Evolutionary conservation across 306 rosid species (phyloP).

Genomic region (Acmispon strigosus): DNA sequence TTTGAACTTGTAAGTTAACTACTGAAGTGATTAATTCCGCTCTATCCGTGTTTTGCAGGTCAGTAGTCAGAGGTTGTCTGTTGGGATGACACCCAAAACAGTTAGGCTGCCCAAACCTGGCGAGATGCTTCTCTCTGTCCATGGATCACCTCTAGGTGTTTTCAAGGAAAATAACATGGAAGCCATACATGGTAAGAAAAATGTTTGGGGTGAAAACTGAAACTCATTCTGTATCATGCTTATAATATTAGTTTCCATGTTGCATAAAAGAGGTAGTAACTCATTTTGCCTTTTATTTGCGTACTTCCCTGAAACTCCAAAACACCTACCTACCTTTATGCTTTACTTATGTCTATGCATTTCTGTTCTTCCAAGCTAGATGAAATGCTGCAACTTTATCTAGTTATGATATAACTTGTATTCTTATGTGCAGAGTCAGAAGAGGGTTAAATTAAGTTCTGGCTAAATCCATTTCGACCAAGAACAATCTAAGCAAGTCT

Average conservation of each 20-base stretch:
- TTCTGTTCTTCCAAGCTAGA: neutral
- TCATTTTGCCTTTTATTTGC: neutral
- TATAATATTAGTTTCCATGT: slow-evolving; percentile 1
- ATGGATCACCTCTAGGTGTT: slow-evolving; percentile 88
- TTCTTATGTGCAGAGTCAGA: slow-evolving; percentile 57
- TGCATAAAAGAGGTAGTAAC: neutral
- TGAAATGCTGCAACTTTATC: neutral
- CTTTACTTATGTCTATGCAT: neutral
- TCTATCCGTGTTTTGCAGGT: slow-evolving; percentile 37
- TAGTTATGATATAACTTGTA: slow-evolving; percentile 16
- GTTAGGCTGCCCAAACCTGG: slow-evolving; percentile 77
- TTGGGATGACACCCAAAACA: slow-evolving; percentile 87
- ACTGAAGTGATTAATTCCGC: neutral
- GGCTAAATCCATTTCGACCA: neutral
- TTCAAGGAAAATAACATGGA: slow-evolving; percentile 88
- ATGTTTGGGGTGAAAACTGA: neutral
- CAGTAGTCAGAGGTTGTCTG: slow-evolving; percentile 64
- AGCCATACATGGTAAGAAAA: slow-evolving; percentile 64
- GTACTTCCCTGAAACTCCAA: neutral
- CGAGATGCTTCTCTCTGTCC: slow-evolving; percentile 85
- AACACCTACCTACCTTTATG: neutral
- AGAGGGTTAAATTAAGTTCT: slow-evolving; percentile 33
- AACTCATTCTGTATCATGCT: slow-evolving; percentile 2
- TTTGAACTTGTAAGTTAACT: neutral
- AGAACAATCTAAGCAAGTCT: slow-evolving; percentile 6